Evolutionary conservation across 2,329 filamentous ascomycete genomes (phyloP), one percentile per base, ranked within the genome.

Genomic region (Pseudodiploospora longispora): DNA sequence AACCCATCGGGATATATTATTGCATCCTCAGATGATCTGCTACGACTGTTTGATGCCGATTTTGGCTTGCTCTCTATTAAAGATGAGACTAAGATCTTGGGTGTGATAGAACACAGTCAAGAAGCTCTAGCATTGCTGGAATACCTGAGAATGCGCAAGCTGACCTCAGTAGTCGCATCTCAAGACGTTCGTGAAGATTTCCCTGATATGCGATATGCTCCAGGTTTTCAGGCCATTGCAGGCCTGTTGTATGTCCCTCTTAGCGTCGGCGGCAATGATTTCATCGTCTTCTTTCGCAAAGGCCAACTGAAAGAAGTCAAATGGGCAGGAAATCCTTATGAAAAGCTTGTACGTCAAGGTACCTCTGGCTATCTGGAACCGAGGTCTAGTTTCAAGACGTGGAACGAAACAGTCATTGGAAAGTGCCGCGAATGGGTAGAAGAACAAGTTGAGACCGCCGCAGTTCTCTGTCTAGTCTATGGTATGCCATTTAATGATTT

Each of bases 1-100:
- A 95, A 91, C 42, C 87, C 88, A 1, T 87, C 87, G 0, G 88
- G 88, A 0, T 95, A 95, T 59, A 95, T 95, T 39, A 83, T 94
- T 45, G 88, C 88, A 0, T 93, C 87, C 0, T 93, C 87, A 0
- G 87, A 94, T 42, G 89, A 95, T 55, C 65, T 95, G 0, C 61
- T 95, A 4, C 87, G 81, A 53, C 71, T 95, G 0, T 95, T 95
- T 50, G 82, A 93, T 57, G 89, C 88, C 1, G 89, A 95, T 55
- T 93, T 87, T 58, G 90, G 88, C 3, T 72, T 93, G 36, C 64
- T 95, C 0, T 94, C 86, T 0, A 95, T 95, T 37, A 75, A 78
- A 29, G 87, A 86, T n/a, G 88, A 95, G 60, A 93, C 88, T 0
- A 95, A 95, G 57, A 83, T 95, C 2, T 64, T 95, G 28, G 89